Conservation (phyloP, 306 rosid genomes). For the Cicer pinnatifidum region DNA sequence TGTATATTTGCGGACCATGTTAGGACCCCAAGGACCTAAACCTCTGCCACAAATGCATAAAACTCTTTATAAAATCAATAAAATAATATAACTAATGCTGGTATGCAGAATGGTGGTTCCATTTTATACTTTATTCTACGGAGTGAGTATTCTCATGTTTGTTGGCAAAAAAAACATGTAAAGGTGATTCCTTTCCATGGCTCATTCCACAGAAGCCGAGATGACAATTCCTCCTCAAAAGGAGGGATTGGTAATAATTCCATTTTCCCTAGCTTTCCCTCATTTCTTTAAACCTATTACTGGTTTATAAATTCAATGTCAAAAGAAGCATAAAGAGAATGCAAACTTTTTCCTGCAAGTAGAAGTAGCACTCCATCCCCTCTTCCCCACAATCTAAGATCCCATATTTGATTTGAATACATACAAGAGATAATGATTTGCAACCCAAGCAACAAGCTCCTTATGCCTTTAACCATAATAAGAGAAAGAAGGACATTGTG, state of each 20-base stretch:
- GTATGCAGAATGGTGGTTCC: constrained; percentile 16
- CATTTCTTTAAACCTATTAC: constrained; percentile 1
- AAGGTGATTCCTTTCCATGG: background rate
- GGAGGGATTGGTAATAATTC: background rate
- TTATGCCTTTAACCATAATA: background rate
- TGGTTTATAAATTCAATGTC: constrained; percentile 1
- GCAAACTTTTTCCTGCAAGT: constrained; percentile 1
- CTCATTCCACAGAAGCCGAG: constrained; percentile 9
- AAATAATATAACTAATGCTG: background rate
- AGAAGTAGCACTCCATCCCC: background rate
- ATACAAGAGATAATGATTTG: background rate
- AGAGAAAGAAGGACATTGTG: background rate
- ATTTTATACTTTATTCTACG: background rate
- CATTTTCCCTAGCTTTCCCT: background rate
- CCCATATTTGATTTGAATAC: constrained; percentile 2
- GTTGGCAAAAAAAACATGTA: constrained; percentile 10
- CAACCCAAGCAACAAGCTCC: constrained; percentile 29
- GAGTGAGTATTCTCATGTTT: constrained; percentile 9
- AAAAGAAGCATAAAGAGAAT: constrained; percentile 16
- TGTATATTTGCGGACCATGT: constrained; percentile 74
- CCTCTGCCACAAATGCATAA: constrained; percentile 64
- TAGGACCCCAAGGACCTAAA: constrained; percentile 95
- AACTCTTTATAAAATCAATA: constrained; percentile 18
- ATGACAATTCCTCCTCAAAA: constrained; percentile 2
- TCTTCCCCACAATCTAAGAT: background rate